Evolutionary conservation across 2,329 filamentous ascomycete genomes (phyloP).

Genomic region (Penicillium palitans): DNA sequence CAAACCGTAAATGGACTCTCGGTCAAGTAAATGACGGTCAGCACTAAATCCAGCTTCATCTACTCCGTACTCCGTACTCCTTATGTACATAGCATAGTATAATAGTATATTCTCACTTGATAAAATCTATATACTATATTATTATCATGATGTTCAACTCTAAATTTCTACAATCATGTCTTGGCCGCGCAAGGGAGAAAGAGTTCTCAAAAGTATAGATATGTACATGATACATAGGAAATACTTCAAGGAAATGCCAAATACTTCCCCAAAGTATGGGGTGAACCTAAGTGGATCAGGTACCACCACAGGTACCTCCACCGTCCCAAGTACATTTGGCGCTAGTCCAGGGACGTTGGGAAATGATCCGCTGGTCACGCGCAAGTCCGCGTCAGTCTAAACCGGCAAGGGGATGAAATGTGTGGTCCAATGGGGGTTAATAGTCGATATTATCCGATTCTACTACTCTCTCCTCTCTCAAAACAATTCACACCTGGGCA

Average conservation of each 20-base stretch:
- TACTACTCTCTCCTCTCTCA: too few species aligned
- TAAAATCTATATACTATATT: neutral
- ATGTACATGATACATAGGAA: neutral
- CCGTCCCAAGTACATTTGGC: neutral
- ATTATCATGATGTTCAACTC: neutral
- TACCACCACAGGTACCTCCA: constrained; percentile 6
- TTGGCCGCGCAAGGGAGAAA: constrained; percentile 9
- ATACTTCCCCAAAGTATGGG: constrained; percentile 6
- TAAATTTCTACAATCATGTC: neutral
- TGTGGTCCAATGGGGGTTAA: too few species aligned
- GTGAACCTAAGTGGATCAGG: constrained; percentile 7
- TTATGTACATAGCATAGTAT: neutral
- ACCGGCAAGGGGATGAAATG: neutral
- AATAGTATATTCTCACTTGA: neutral
- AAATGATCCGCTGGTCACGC: constrained; percentile 28
- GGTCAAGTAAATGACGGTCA: constrained; percentile 11
- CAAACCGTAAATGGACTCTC: constrained; percentile 16
- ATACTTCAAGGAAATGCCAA: neutral
- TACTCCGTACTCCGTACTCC: neutral
- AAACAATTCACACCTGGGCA: too few species aligned
- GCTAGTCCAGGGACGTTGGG: neutral
- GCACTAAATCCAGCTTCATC: constrained; percentile 6
- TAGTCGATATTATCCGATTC: too few species aligned
- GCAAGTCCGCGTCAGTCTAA: constrained; percentile 15
- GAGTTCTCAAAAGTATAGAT: too few species aligned